These are phyloP conservation scores for Brettanomyces bruxellensis DNA, from an alignment of 805 yeast genomes.

Conservation along the genomic window DNA sequence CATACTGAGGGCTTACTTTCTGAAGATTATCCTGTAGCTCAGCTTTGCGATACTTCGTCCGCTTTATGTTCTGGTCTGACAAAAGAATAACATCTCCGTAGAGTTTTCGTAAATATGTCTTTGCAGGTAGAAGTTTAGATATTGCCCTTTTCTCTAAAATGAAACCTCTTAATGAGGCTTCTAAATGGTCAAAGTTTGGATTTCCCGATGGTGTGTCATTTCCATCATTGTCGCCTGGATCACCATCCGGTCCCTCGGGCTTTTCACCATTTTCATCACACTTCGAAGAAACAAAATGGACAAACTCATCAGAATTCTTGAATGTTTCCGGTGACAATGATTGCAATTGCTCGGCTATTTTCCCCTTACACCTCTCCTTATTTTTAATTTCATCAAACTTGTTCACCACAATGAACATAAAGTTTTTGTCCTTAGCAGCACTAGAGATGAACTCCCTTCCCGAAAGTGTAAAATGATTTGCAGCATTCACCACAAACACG, in stretches of 20 bases:
- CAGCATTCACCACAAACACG: slow-evolving; percentile 93
- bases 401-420: slow-evolving; percentile 91
- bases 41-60: slow-evolving; percentile 41
- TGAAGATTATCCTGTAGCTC: slow-evolving; percentile 40
- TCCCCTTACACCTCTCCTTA: slow-evolving; percentile 65
- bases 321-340: slow-evolving; percentile 83
- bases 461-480: slow-evolving; percentile 87
- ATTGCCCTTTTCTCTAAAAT: slow-evolving; percentile 81
- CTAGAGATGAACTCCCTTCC: slow-evolving; percentile 89
- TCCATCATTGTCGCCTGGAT: slow-evolving; percentile 23
- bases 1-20: slow-evolving; percentile 56
- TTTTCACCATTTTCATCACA: slow-evolving; percentile 31
- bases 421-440: slow-evolving; percentile 84
- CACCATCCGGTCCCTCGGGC: slow-evolving; percentile 30
- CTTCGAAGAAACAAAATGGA: slow-evolving; percentile 79
- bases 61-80: slow-evolving; percentile 52
- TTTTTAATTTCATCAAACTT: slow-evolving; percentile 81
- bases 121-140: slow-evolving; percentile 88
- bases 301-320: slow-evolving; percentile 82
- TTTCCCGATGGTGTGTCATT: slow-evolving; percentile 21
- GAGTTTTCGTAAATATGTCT: slow-evolving; percentile 69
- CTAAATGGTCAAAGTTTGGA: slow-evolving; percentile 76
- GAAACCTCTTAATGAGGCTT: slow-evolving; percentile 76
- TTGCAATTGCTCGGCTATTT: slow-evolving; percentile 79
- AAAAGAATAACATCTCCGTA: slow-evolving; percentile 55